phyloP scores from a whole-genome alignment of 352 stramenopile genomes.

The Phytopythium ostracodes region DNA sequence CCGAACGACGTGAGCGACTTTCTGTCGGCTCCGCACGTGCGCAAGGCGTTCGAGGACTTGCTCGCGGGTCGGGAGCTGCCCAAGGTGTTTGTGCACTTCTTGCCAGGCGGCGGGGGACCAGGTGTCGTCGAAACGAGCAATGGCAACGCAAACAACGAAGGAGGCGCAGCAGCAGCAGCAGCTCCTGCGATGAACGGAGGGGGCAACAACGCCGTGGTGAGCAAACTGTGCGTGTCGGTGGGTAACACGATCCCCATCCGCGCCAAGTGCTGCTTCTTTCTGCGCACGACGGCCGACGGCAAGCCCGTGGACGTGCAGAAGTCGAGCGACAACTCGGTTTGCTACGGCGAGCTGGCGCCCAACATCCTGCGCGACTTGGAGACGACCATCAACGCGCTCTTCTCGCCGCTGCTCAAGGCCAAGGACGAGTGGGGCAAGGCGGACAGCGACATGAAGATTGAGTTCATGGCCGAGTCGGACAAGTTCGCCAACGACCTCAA shows the following conservation, averaged over 20 bases:
- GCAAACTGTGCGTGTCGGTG: conserved; percentile 67
- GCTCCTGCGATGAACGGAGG: neutral
- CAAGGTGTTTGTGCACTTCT: conserved; percentile 81
- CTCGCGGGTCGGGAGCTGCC: conserved; percentile 61
- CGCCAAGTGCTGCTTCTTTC: conserved; percentile 83
- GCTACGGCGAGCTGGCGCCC: conserved; percentile 80
- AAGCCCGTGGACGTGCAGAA: conserved; percentile 76
- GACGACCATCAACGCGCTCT: conserved; percentile 81
- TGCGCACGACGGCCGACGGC: conserved; percentile 60
- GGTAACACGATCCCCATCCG: conserved; percentile 66
- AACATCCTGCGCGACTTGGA: conserved; percentile 83
- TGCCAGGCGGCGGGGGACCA: conserved; percentile 18
- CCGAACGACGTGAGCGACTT: conserved; percentile 60
- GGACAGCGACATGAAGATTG: conserved; percentile 87
- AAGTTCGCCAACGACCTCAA: conserved; percentile 94
- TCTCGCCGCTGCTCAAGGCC: conserved; percentile 89
- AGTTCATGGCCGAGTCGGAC: conserved; percentile 94
- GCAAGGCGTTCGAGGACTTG: conserved; percentile 74
- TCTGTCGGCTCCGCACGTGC: conserved; percentile 36
- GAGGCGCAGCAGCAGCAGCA: neutral
- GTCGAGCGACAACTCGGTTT: conserved; percentile 71
- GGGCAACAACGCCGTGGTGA: conserved; percentile 24
- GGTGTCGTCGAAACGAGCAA: neutral
- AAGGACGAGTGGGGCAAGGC: conserved; percentile 96
- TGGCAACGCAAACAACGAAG: conserved; percentile 2